Conservation (phyloP, 75 land plant genomes). For the Pinus tabuliformis region DNA sequence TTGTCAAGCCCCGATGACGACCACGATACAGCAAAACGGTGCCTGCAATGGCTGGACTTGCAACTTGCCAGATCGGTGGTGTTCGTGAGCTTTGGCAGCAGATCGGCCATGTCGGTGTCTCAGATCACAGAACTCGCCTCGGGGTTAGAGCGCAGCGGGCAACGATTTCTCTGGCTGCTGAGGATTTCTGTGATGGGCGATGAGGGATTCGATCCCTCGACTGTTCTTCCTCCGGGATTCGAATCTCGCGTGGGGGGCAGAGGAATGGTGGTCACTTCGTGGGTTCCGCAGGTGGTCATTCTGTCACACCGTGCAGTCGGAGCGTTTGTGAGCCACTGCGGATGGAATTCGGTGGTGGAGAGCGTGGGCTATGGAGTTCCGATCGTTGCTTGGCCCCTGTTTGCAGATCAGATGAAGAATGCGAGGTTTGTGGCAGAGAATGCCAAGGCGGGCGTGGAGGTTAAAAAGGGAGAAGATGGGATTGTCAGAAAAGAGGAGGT, state of each 20-base stretch:
- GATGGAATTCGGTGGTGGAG: slow-evolving; percentile 11
- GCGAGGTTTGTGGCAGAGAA: slow-evolving; percentile 9
- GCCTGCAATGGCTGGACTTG: slow-evolving; percentile 46
- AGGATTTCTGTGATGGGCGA: not conserved
- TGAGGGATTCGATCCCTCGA: not conserved
- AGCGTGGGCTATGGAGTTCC: slow-evolving; percentile 16
- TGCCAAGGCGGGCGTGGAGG: not conserved
- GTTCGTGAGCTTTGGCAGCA: slow-evolving; percentile 70
- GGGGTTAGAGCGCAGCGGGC: slow-evolving; percentile 24
- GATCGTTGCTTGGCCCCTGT: slow-evolving; percentile 18
- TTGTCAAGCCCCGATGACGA: too few relatives aligned
- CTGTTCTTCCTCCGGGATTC: not conserved
- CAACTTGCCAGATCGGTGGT: slow-evolving; percentile 38
- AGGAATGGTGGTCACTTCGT: slow-evolving; percentile 9
- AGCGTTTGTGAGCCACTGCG: too few relatives aligned
- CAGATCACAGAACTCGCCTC: slow-evolving; percentile 24
- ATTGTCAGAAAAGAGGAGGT: slow-evolving; percentile 5
- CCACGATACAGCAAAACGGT: slow-evolving; percentile 7
- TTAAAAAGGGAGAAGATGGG: slow-evolving; percentile 6
- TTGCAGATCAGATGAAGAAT: slow-evolving; percentile 16
- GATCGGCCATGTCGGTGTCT: slow-evolving; percentile 9
- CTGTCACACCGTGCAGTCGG: not conserved
- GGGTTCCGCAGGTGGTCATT: slow-evolving; percentile 21
- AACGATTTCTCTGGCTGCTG: slow-evolving; percentile 32
- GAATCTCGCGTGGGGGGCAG: not conserved